These are phyloP conservation scores for Neurospora intermedia DNA, from an alignment of 495 filamentous ascomycete genomes.

Conservation along the genomic window DNA sequence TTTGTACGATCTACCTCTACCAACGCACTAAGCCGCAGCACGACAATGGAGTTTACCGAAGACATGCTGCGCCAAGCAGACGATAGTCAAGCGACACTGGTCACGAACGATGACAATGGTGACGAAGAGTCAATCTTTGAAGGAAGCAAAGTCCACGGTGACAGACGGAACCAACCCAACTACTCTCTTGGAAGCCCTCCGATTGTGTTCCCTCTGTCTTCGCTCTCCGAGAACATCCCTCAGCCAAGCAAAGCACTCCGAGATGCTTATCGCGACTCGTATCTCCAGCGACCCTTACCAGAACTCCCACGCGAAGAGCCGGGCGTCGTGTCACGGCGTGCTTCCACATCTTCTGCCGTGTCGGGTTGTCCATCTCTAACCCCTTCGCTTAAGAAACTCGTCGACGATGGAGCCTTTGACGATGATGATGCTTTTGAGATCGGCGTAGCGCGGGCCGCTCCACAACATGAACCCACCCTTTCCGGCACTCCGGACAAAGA, in stretches of 20 bases:
- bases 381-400: conserved; percentile 28
- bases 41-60: neutral
- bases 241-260: conserved; percentile 16
- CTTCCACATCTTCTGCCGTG: conserved; percentile 12
- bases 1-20: conserved; percentile 4
- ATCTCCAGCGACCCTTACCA: conserved; percentile 34
- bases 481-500: neutral
- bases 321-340: conserved; percentile 1
- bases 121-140: neutral
- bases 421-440: conserved; percentile 22
- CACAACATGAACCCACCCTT: neutral
- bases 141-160: neutral
- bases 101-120: neutral
- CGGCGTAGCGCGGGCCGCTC: conserved; percentile 19
- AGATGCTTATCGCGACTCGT: conserved; percentile 14
- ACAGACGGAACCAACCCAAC: neutral
- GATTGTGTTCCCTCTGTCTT: conserved; percentile 9
- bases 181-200: conserved; percentile 24
- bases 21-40: neutral
- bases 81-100: neutral
- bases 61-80: neutral
- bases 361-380: conserved; percentile 25
- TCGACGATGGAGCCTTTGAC: conserved; percentile 30
- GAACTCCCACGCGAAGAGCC: conserved; percentile 21
- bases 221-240: conserved; percentile 1